Evolutionary conservation across 75 land plant species (phyloP).

Genomic region (Selaginella moellendorffii): DNA sequence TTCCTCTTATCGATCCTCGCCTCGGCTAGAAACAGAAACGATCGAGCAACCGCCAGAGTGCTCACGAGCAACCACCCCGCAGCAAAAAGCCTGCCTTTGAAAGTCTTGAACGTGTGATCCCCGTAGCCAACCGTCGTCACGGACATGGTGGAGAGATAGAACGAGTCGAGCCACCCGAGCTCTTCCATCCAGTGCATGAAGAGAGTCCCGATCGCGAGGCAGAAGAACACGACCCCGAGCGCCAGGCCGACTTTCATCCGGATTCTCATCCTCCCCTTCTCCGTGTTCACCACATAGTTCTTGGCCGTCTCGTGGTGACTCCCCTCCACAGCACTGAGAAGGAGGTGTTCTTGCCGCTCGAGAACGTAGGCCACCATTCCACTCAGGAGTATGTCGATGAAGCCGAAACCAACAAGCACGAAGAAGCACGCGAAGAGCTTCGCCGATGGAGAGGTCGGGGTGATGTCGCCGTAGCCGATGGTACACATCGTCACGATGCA

Average conservation of each 20-base stretch:
- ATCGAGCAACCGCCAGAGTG: slow-evolving; percentile 70
- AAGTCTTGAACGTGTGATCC: slow-evolving; percentile 47
- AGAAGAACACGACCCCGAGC: slow-evolving; percentile 50
- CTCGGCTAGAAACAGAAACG: slow-evolving; percentile 69
- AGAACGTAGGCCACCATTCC: slow-evolving; percentile 74
- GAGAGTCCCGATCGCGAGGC: slow-evolving; percentile 42
- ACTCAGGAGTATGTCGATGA: slow-evolving; percentile 58
- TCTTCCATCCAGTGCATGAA: slow-evolving; percentile 47
- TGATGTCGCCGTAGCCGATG: slow-evolving; percentile 86
- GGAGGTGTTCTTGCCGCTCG: slow-evolving; percentile 57
- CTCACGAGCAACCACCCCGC: slow-evolving; percentile 63
- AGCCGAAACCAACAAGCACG: slow-evolving; percentile 77
- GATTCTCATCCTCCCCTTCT: slow-evolving; percentile 82
- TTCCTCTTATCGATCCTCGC: slow-evolving; percentile 63
- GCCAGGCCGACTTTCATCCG: slow-evolving; percentile 74
- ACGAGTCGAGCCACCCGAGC: slow-evolving; percentile 55
- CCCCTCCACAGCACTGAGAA: slow-evolving; percentile 37
- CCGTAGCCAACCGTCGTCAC: slow-evolving; percentile 90
- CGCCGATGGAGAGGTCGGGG: slow-evolving; percentile 39
- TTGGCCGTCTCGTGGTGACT: slow-evolving; percentile 24
- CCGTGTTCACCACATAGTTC: slow-evolving; percentile 49
- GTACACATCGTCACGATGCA: slow-evolving; percentile 93
- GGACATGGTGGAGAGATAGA: slow-evolving; percentile 83
- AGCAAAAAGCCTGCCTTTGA: slow-evolving; percentile 58
- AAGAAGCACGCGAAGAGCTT: slow-evolving; percentile 64